Evolutionary conservation across 2,329 filamentous ascomycete genomes (phyloP).

Genomic region (Fusarium gaditjirri): DNA sequence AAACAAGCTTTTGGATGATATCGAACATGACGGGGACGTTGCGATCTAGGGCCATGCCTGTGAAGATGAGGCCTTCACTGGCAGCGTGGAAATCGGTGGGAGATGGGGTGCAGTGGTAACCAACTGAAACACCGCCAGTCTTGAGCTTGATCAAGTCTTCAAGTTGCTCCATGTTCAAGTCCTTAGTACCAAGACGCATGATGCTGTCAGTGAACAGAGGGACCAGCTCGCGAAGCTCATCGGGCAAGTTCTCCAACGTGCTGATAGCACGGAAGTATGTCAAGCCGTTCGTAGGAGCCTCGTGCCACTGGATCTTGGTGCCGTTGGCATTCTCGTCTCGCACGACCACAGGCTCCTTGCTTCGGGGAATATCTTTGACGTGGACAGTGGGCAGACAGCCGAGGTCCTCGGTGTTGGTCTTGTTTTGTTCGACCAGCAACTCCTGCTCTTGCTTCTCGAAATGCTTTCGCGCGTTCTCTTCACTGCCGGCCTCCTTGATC

Average conservation of each 20-base stretch:
- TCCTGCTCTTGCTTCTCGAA: conserved; percentile 83
- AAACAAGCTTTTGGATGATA: conserved; percentile 80
- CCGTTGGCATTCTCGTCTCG: conserved; percentile 73
- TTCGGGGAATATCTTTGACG: conserved; percentile 87
- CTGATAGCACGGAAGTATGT: conserved; percentile 96
- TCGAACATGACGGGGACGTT: conserved; percentile 94
- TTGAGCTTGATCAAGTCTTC: conserved; percentile 97
- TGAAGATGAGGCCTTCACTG: conserved; percentile 84
- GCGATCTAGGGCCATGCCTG: conserved; percentile 87
- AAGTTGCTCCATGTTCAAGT: conserved; percentile 90
- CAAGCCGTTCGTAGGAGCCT: conserved; percentile 92
- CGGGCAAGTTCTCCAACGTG: conserved; percentile 79
- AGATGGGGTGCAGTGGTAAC: conserved; percentile 84
- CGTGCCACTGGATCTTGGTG: conserved; percentile 85
- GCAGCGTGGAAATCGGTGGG: conserved; percentile 76
- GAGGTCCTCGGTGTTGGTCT: conserved; percentile 84
- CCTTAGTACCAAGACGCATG: conserved; percentile 90
- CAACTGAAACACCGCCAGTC: conserved; percentile 88
- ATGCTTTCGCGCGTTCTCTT: conserved; percentile 75
- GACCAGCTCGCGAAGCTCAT: conserved; percentile 84
- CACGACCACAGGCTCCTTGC: conserved; percentile 69
- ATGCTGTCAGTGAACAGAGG: conserved; percentile 92
- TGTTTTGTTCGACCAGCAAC: conserved; percentile 83
- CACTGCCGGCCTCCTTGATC: conserved; percentile 73
- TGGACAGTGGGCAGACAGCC: conserved; percentile 89